Percentiles rank a stretch among this genome's conserved stretches.
These are phyloP conservation scores for Arachis monticola DNA, from an alignment of 331 rosid species.

Conservation along the genomic window DNA sequence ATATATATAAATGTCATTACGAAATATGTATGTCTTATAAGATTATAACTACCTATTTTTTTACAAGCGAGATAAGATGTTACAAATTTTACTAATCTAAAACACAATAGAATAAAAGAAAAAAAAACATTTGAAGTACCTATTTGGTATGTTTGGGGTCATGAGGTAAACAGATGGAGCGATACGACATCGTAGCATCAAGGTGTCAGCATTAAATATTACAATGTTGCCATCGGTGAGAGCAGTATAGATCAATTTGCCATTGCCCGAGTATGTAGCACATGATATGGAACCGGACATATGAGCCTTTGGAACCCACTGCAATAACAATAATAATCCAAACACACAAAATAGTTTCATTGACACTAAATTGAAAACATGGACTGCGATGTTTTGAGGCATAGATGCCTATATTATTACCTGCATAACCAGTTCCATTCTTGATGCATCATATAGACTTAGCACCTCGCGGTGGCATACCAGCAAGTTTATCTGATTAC, in stretches of 20 bases:
- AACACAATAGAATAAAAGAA: background rate
- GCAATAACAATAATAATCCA: conserved; percentile 15
- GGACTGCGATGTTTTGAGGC: conserved; percentile 22
- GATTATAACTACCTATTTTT: too few species aligned
- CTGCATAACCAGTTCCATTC: conserved; percentile 49
- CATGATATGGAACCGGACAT: conserved; percentile 59
- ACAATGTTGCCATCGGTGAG: conserved; percentile 71
- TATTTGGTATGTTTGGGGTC: conserved; percentile 45
- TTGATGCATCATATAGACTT: conserved; percentile 68
- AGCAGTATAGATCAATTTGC: conserved; percentile 69
- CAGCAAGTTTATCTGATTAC: conserved; percentile 61
- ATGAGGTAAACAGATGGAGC: conserved; percentile 66
- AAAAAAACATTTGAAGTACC: conserved; percentile 14
- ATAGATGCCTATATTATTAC: conserved; percentile 35
- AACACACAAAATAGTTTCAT: conserved; percentile 21
- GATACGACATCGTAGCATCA: conserved; percentile 61
- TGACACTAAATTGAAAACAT: background rate
- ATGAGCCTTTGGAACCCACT: conserved; percentile 70
- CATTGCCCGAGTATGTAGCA: conserved; percentile 73
- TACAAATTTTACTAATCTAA: too few species aligned
- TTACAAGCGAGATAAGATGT: too few species aligned
- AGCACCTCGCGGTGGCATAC: conserved; percentile 66
- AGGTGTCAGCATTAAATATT: conserved; percentile 60
- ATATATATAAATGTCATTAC: too few species aligned
- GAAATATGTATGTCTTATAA: too few species aligned